A percentile compares a stretch with the other conserved stretches of the same genome.
Evolutionary conservation across 1,284 basidiomycete genomes (phyloP).

Genomic region (Trichosporon sp.): DNA sequence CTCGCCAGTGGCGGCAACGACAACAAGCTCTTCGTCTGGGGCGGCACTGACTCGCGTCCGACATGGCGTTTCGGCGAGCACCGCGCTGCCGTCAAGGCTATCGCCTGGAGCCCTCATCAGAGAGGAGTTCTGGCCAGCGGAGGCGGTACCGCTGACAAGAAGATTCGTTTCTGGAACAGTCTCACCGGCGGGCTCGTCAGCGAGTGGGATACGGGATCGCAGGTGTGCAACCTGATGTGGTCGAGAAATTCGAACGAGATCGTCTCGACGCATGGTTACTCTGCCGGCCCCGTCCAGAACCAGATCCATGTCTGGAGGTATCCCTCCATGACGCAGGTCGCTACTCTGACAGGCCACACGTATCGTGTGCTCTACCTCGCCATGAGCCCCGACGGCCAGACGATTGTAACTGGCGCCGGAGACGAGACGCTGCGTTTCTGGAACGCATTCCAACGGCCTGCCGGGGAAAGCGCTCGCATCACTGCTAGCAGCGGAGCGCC

Average conservation of each 20-base stretch:
- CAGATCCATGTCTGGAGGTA: constrained; percentile 99
- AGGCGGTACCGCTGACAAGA: constrained; percentile 97
- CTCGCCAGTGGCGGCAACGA: constrained; percentile 97
- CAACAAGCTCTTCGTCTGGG: constrained; percentile 98
- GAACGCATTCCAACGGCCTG: constrained; percentile 75
- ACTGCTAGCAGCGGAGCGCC: constrained; percentile 8
- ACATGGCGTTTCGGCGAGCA: constrained; percentile 95
- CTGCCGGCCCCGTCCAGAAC: constrained; percentile 88
- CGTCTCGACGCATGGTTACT: constrained; percentile 97
- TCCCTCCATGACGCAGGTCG: constrained; percentile 88
- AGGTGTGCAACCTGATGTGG: constrained; percentile 98
- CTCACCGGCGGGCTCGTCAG: constrained; percentile 79
- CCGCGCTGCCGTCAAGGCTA: constrained; percentile 94
- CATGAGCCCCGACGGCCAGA: constrained; percentile 95
- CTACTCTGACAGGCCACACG: constrained; percentile 90
- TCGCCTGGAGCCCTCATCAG: constrained; percentile 97
- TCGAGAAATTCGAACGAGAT: constrained; percentile 93
- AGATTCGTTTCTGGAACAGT: constrained; percentile 97
- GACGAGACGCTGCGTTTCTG: constrained; percentile 97
- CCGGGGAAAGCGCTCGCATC: constrained; percentile 25
- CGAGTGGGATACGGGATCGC: constrained; percentile 84
- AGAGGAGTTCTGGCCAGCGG: constrained; percentile 89
- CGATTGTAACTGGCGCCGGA: constrained; percentile 95
- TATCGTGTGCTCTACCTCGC: constrained; percentile 93
- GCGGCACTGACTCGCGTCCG: constrained; percentile 67